These are phyloP conservation scores for Moniliophthora roreri DNA, from an alignment of 1,284 basidiomycete species.

Conservation along the genomic window DNA sequence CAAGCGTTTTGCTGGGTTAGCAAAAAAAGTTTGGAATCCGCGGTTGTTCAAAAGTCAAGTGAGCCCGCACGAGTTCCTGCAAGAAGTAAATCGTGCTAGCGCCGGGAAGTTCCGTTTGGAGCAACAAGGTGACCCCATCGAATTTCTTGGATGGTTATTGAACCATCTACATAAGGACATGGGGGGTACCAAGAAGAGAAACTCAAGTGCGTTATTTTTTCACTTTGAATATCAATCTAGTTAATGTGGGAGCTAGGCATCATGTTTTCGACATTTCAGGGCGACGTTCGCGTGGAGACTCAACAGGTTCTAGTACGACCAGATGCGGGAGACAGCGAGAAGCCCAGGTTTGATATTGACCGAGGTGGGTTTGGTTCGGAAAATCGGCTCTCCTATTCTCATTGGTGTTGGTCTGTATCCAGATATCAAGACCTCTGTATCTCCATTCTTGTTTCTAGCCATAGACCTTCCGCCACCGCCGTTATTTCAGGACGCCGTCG, in stretches of 20 bases:
- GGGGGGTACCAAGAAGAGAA: constrained; percentile 84
- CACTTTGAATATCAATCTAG: constrained; percentile 17
- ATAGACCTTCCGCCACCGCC: constrained; percentile 96
- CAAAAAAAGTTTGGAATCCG: constrained; percentile 96
- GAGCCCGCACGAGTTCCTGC: constrained; percentile 96
- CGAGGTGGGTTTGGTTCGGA: constrained; percentile 56
- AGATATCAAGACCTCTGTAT: constrained; percentile 86
- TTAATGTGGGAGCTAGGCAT: constrained; percentile 53
- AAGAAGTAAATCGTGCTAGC: constrained; percentile 91
- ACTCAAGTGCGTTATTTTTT: constrained; percentile 67
- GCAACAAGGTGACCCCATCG: constrained; percentile 93
- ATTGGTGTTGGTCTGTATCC: constrained; percentile 9
- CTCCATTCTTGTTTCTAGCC: constrained; percentile 94
- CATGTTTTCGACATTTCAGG: constrained; percentile 93
- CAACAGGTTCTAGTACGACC: constrained; percentile 90
- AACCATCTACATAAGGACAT: constrained; percentile 92
- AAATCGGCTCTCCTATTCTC: constrained; percentile 13
- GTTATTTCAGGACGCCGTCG: constrained; percentile 91
- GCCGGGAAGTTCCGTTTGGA: constrained; percentile 90
- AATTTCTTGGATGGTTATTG: constrained; percentile 95
- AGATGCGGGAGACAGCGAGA: constrained; percentile 67
- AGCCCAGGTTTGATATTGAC: constrained; percentile 89
- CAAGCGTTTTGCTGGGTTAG: constrained; percentile 80
- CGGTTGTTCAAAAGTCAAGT: constrained; percentile 97
- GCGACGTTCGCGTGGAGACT: constrained; percentile 89